Conservation (phyloP, 2,329 filamentous ascomycete genomes). For the Fusarium sp. region DNA sequence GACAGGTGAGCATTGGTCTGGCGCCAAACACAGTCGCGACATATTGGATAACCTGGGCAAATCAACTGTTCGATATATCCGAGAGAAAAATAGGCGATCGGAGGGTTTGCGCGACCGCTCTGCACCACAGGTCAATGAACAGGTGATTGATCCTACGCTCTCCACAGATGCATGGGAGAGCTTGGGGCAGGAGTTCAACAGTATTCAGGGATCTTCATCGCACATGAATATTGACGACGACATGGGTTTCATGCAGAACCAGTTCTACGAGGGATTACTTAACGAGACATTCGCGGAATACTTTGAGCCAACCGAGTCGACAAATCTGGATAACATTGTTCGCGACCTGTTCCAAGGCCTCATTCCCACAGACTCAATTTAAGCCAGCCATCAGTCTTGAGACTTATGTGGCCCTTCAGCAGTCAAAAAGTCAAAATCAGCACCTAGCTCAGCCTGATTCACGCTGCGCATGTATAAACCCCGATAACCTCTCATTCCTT, state of each 20-base stretch:
- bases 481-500: slow-evolving; percentile 61
- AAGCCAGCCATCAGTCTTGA: background rate
- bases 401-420: slow-evolving; percentile 49
- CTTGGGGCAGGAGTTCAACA: background rate
- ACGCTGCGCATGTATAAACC: slow-evolving; percentile 69
- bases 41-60: slow-evolving; percentile 54
- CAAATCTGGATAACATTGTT: slow-evolving; percentile 49
- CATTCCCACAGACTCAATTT: slow-evolving; percentile 44
- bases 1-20: slow-evolving; percentile 62
- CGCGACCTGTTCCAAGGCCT: slow-evolving; percentile 51
- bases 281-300: slow-evolving; percentile 45
- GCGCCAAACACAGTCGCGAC: slow-evolving; percentile 59
- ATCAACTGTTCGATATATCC: slow-evolving; percentile 46
- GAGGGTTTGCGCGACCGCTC: background rate
- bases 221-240: background rate
- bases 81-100: background rate
- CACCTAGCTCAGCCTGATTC: slow-evolving; percentile 68
- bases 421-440: slow-evolving; percentile 71
- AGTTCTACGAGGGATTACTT: slow-evolving; percentile 41
- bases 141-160: background rate
- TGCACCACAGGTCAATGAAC: background rate
- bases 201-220: background rate
- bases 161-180: slow-evolving; percentile 3
- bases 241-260: slow-evolving; percentile 27
- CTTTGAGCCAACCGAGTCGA: slow-evolving; percentile 42